phyloP scores from a whole-genome alignment of 768 basidiomycete genomes.

The Trametes punicea region DNA sequence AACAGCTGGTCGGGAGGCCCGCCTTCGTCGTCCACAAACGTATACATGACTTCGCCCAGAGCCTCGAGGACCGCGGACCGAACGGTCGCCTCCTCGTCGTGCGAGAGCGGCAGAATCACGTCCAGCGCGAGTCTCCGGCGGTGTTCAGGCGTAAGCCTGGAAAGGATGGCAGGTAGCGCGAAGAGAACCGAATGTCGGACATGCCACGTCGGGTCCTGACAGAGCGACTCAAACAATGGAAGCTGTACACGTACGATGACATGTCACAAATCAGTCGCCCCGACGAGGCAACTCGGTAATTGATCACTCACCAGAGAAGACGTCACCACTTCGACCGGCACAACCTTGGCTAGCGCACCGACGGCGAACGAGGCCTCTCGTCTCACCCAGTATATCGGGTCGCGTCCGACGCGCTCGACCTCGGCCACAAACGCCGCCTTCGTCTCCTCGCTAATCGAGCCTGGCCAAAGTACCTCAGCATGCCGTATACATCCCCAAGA shows the following conservation, averaged over 20 bases:
- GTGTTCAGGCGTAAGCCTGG: conserved; percentile 54
- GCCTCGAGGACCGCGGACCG: conserved; percentile 80
- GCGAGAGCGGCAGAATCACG: conserved; percentile 58
- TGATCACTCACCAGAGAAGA: conserved; percentile 51
- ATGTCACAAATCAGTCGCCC: neutral
- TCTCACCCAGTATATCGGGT: conserved; percentile 74
- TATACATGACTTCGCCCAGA: conserved; percentile 84
- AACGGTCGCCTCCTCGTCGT: conserved; percentile 63
- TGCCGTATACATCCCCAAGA: neutral
- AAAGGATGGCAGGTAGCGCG: conserved; percentile 75
- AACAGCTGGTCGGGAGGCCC: conserved; percentile 77
- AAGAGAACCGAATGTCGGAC: conserved; percentile 88
- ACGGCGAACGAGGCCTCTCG: conserved; percentile 86
- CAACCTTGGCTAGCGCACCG: conserved; percentile 83
- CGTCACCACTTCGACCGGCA: conserved; percentile 69
- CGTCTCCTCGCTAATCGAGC: conserved; percentile 51
- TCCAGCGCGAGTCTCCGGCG: conserved; percentile 65
- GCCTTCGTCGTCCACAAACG: conserved; percentile 62
- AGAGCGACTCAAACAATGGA: conserved; percentile 70
- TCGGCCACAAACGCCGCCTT: conserved; percentile 69
- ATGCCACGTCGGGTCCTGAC: conserved; percentile 68
- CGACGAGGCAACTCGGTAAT: neutral
- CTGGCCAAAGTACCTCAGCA: conserved; percentile 33
- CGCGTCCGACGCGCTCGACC: conserved; percentile 62
- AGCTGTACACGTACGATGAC: conserved; percentile 45